These are phyloP conservation scores for Zoysia japonica DNA, from an alignment of 176 grass and related monocot genomes.

Conservation along the genomic window DNA sequence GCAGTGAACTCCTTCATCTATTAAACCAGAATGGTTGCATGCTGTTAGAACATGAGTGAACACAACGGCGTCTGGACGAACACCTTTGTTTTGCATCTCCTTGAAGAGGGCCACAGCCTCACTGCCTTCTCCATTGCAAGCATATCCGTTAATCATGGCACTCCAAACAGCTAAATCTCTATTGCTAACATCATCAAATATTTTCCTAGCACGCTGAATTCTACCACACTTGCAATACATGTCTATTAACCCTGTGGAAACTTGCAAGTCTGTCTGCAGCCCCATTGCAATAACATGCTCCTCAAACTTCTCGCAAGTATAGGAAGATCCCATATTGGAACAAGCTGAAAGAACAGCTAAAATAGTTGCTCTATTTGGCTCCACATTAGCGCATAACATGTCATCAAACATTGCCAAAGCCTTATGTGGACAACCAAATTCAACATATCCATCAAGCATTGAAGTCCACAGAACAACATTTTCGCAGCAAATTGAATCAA, in stretches of 20 bases:
- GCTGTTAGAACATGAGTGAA: conserved; percentile 65
- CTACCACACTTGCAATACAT: conserved; percentile 62
- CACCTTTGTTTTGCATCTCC: conserved; percentile 53
- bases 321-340: conserved; percentile 43
- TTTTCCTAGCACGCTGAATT: conserved; percentile 52
- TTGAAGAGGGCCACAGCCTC: conserved; percentile 52
- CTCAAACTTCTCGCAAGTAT: conserved; percentile 41
- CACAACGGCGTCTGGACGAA: conserved; percentile 62
- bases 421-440: conserved; percentile 36
- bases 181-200: conserved; percentile 50
- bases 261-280: conserved; percentile 44
- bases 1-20: conserved; percentile 58
- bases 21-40: conserved; percentile 63
- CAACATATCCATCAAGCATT: conserved; percentile 61
- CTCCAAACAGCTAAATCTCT: conserved; percentile 73
- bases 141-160: conserved; percentile 71
- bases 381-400: conserved; percentile 41
- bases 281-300: conserved; percentile 35
- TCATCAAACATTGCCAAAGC: conserved; percentile 44
- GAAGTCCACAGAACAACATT: conserved; percentile 61
- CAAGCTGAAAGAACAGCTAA: conserved; percentile 50
- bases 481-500: conserved; percentile 39
- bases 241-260: conserved; percentile 53
- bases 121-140: conserved; percentile 51
- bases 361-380: conserved; percentile 55